Percentiles rank a stretch among this genome's conserved stretches.
These are phyloP conservation scores for Aspergillus luchuensis DNA, from an alignment of 2,329 filamentous ascomycete species.

Conservation along the genomic window DNA sequence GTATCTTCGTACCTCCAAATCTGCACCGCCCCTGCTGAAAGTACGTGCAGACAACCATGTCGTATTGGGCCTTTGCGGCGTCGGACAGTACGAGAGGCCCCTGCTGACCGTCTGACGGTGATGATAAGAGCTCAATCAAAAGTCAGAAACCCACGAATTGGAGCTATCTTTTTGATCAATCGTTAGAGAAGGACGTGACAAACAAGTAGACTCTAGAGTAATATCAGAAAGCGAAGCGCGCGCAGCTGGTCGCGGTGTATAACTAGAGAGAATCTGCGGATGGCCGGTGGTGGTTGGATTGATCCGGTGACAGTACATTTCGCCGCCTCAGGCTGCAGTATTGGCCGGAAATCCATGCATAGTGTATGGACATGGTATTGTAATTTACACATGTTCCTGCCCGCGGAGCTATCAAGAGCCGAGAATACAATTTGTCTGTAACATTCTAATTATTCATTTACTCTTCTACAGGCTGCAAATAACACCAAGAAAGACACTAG, in stretches of 20 bases:
- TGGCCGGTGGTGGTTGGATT: slow-evolving; percentile 2
- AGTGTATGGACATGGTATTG: neutral
- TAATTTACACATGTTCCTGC: neutral
- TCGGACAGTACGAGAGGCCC: neutral
- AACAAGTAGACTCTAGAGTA: neutral
- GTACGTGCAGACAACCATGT: slow-evolving; percentile 61
- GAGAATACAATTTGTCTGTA: neutral
- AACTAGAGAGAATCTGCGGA: neutral
- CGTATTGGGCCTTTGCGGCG: slow-evolving; percentile 13
- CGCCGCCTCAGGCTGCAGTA: neutral
- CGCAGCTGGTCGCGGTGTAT: no score
- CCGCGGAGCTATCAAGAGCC: neutral
- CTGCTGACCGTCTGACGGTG: neutral
- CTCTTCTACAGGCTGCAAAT: no score
- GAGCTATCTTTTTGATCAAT: neutral
- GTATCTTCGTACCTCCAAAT: slow-evolving; percentile 58
- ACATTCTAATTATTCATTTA: no score
- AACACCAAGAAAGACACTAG: neutral
- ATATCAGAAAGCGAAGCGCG: neutral
- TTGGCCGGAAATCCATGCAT: no score
- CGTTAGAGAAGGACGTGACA: neutral
- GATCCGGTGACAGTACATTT: slow-evolving; percentile 23
- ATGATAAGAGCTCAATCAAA: neutral
- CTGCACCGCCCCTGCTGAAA: slow-evolving; percentile 67
- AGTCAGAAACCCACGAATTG: neutral